Conservation (phyloP, 2,329 filamentous ascomycete species). For the Fusarium compactum region DNA sequence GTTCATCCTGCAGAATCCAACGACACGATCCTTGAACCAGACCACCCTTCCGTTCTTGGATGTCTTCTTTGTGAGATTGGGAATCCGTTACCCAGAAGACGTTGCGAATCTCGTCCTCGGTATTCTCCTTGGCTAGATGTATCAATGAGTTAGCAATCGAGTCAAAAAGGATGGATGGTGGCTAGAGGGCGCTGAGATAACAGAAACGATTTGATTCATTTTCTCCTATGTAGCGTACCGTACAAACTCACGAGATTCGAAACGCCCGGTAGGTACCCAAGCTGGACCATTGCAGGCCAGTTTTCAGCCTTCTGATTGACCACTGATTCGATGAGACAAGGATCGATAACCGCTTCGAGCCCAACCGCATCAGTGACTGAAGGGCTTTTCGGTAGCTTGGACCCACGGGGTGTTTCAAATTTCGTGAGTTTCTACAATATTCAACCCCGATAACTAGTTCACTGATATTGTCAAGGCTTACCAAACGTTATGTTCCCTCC, state of each 20-base stretch:
- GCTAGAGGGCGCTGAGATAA: fast-evolving
- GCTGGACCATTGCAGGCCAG: no score
- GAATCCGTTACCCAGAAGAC: neutral
- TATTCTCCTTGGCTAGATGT: fast-evolving
- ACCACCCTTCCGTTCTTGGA: neutral
- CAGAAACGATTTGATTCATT: neutral
- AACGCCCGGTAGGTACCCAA: no score
- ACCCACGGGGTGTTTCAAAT: no score
- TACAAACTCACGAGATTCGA: no score
- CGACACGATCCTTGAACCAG: fast-evolving
- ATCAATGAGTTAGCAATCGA: fast-evolving
- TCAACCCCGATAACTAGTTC: no score
- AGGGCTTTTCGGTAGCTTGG: no score
- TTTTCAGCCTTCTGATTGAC: no score
- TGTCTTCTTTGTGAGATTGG: neutral
- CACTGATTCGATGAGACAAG: no score
- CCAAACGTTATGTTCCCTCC: no score
- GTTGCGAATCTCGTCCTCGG: neutral
- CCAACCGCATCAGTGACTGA: no score
- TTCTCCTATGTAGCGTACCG: neutral
- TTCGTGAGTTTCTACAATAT: no score
- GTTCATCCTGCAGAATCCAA: neutral
- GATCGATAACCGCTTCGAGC: no score
- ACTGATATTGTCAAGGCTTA: neutral
- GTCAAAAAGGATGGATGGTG: fast-evolving